phyloP scores from a whole-genome alignment of 192 early-diverging fungal genomes.

The Coemansia pectinata region DNA sequence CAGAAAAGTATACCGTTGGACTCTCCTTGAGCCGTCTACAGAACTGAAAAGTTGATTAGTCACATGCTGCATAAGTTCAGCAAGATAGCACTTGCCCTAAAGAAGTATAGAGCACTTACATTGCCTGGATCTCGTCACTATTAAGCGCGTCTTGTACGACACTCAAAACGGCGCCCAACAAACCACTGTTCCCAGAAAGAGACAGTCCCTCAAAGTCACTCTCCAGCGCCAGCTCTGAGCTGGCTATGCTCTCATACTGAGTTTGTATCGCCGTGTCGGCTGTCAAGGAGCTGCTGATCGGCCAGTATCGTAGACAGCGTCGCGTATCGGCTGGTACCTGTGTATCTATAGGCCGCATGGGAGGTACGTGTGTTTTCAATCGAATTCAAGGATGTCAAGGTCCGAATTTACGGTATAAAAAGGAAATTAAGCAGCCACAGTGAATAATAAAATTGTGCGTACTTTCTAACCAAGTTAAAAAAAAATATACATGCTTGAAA shows the following conservation, averaged over 20 bases:
- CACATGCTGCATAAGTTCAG: neutral
- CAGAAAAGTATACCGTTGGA: neutral
- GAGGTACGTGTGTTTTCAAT: neutral
- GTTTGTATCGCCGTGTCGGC: conserved; percentile 24
- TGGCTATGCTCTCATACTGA: conserved; percentile 19
- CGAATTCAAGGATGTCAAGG: neutral
- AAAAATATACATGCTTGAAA: neutral
- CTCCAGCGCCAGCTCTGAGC: conserved; percentile 21
- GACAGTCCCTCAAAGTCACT: conserved; percentile 25
- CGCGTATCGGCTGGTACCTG: conserved; percentile 37
- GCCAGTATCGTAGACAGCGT: conserved; percentile 47
- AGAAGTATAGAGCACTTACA: conserved; percentile 19
- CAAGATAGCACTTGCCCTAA: neutral
- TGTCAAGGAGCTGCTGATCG: conserved; percentile 24
- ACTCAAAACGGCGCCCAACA: conserved; percentile 10
- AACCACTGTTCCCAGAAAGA: conserved; percentile 5
- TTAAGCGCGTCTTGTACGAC: conserved; percentile 25
- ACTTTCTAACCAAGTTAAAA: neutral
- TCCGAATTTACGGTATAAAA: neutral
- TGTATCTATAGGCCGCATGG: conserved; percentile 40
- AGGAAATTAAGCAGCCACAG: neutral
- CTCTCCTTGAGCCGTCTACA: conserved; percentile 10
- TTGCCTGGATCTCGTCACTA: conserved; percentile 27
- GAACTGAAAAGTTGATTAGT: neutral
- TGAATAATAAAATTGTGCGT: neutral